phyloP scores from a whole-genome alignment of 1,284 basidiomycete species.

The Cystobasidium pallidum region DNA sequence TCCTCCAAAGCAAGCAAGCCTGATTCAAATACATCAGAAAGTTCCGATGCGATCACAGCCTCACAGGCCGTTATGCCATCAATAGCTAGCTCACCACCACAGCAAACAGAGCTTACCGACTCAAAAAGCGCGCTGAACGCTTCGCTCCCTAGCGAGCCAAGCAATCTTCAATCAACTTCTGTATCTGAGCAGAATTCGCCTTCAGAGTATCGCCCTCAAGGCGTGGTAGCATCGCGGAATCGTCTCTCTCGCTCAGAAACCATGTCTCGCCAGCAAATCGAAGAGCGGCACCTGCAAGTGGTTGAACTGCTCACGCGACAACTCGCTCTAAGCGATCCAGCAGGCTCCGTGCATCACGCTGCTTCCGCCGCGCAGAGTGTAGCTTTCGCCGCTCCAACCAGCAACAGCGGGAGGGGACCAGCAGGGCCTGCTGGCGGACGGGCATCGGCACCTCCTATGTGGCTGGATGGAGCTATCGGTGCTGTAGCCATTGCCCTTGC shows the following conservation, averaged over 20 bases:
- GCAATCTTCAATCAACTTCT: not conserved
- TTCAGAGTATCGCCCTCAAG: not conserved
- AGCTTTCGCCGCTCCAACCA: conserved; percentile 18
- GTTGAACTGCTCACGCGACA: conserved; percentile 20
- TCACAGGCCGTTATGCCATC: not conserved
- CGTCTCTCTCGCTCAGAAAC: not conserved
- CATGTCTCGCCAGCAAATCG: conserved; percentile 15
- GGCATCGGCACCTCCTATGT: conserved; percentile 29
- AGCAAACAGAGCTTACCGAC: not conserved
- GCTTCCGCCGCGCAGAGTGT: conserved; percentile 15
- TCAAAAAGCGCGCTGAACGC: not conserved
- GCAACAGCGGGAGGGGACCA: not conserved
- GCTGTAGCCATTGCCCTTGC: conserved; percentile 26
- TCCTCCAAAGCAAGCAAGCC: not conserved
- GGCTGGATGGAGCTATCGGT: conserved; percentile 38
- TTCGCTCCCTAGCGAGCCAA: not conserved
- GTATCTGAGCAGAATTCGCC: not conserved
- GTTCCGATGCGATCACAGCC: not conserved
- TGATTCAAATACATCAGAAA: not conserved
- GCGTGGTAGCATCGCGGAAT: not conserved
- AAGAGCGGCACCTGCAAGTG: conserved; percentile 19
- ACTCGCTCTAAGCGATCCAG: conserved; percentile 11
- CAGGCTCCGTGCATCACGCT: conserved; percentile 1
- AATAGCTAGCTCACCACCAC: not conserved
- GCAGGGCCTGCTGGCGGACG: conserved; percentile 3